Evolutionary conservation across 164 flowering plant species (phyloP).

Genomic region (Liquidambar formosana): DNA sequence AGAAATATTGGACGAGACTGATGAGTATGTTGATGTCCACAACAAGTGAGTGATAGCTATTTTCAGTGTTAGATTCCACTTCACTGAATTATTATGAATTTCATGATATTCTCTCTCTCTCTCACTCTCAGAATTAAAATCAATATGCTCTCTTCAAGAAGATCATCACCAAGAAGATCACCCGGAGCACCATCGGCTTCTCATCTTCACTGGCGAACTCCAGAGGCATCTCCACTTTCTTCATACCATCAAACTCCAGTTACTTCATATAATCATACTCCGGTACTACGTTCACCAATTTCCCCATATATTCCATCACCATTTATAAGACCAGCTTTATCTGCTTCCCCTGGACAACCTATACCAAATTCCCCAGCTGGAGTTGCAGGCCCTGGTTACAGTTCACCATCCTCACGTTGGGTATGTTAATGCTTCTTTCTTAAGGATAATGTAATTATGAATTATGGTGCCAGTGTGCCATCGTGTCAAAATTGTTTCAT

Average conservation of each 20-base stretch:
- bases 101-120: neutral
- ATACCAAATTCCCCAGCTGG: slow-evolving; percentile 28
- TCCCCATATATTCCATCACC: slow-evolving; percentile 40
- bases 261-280: slow-evolving; percentile 34
- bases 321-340: slow-evolving; percentile 25
- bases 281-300: slow-evolving; percentile 42
- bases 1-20: slow-evolving; percentile 73
- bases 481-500: too few species aligned
- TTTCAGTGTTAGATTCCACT: neutral
- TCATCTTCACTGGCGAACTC: slow-evolving; percentile 24
- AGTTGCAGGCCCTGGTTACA: too few species aligned
- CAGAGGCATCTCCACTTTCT: slow-evolving; percentile 44
- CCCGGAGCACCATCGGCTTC: slow-evolving; percentile 25
- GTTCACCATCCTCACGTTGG: too few species aligned
- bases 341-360: slow-evolving; percentile 34
- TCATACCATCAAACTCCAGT: slow-evolving; percentile 41
- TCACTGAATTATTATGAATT: neutral
- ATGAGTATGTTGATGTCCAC: slow-evolving; percentile 57
- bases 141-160: slow-evolving; percentile 23
- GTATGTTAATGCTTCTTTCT: too few species aligned
- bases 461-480: too few species aligned
- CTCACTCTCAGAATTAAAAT: slow-evolving; percentile 32
- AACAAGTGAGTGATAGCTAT: slow-evolving; percentile 37
- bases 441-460: too few species aligned
- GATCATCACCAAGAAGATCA: slow-evolving; percentile 34